Percentiles rank a stretch among this genome's conserved stretches.
Conservation (phyloP, 2,329 filamentous ascomycete species). For the Cladosporium sp. region DNA sequence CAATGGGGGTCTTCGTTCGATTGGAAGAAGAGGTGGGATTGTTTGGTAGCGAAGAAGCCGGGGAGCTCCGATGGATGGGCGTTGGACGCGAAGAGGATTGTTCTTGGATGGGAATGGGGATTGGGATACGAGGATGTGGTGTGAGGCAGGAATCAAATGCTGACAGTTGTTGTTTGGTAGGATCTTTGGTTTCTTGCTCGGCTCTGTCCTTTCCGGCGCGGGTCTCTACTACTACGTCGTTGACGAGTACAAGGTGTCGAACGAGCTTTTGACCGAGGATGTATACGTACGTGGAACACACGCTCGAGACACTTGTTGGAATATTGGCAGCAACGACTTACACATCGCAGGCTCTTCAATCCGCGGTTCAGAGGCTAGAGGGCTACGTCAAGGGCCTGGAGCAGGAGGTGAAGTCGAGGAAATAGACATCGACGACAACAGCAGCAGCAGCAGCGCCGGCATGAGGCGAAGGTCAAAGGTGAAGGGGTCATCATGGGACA, state of each 20-base stretch:
- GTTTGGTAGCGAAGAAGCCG: not conserved
- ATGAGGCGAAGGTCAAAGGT: not conserved
- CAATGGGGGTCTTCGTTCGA: too few relatives aligned
- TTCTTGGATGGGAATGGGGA: not conserved
- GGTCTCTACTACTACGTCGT: constrained; percentile 89
- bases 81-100: constrained; percentile 1
- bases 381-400: constrained; percentile 78
- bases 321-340: too few relatives aligned
- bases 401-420: constrained; percentile 63
- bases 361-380: constrained; percentile 79
- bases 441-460: not conserved
- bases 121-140: not conserved
- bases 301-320: too few relatives aligned
- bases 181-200: constrained; percentile 85
- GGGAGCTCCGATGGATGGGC: not conserved
- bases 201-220: constrained; percentile 70
- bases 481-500: not conserved
- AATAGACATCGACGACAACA: constrained; percentile 38
- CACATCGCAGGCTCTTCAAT: constrained; percentile 67
- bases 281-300: constrained; percentile 87
- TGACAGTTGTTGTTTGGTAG: constrained; percentile 43
- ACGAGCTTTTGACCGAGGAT: constrained; percentile 89
- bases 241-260: constrained; percentile 88
- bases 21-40: constrained; percentile 10
- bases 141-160: not conserved